phyloP scores from a whole-genome alignment of 805 yeast species.

The Jamesozyma jinghongensis region DNA sequence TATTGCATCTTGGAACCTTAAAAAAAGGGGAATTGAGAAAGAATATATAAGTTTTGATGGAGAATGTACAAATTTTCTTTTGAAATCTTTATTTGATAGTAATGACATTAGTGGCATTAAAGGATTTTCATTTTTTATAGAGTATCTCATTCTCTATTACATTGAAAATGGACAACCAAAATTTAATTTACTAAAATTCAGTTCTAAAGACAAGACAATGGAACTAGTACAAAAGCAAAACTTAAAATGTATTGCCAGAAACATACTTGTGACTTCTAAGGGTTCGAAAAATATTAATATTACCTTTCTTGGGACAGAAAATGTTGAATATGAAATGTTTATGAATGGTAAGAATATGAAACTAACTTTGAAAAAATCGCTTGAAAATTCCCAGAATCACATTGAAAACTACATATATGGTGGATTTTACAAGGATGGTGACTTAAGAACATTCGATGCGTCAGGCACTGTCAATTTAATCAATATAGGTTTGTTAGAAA shows the following conservation, averaged over 20 bases:
- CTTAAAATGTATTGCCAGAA: not conserved
- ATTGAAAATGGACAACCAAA: not conserved
- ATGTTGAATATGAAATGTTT: not conserved
- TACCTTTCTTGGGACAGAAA: not conserved
- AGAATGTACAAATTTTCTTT: not conserved
- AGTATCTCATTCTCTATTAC: not conserved
- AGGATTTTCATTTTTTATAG: not conserved
- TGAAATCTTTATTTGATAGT: not conserved
- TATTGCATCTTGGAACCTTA: too few relatives aligned
- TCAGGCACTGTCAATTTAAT: too few relatives aligned
- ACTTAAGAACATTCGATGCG: too few relatives aligned
- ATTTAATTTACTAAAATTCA: not conserved
- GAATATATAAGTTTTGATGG: too few relatives aligned
- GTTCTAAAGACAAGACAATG: not conserved
- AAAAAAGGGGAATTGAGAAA: too few relatives aligned
- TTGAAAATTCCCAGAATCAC: too few relatives aligned
- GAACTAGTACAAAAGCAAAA: not conserved
- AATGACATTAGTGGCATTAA: not conserved
- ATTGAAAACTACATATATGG: too few relatives aligned
- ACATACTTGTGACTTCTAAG: not conserved
- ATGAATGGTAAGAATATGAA: too few relatives aligned
- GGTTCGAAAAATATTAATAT: not conserved
- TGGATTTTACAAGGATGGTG: too few relatives aligned
- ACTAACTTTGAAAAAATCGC: not conserved
- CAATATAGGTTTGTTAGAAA: too few relatives aligned